Evolutionary conservation across 2,329 filamentous ascomycete genomes (phyloP).

Genomic region (Corinectria fuckeliana): DNA sequence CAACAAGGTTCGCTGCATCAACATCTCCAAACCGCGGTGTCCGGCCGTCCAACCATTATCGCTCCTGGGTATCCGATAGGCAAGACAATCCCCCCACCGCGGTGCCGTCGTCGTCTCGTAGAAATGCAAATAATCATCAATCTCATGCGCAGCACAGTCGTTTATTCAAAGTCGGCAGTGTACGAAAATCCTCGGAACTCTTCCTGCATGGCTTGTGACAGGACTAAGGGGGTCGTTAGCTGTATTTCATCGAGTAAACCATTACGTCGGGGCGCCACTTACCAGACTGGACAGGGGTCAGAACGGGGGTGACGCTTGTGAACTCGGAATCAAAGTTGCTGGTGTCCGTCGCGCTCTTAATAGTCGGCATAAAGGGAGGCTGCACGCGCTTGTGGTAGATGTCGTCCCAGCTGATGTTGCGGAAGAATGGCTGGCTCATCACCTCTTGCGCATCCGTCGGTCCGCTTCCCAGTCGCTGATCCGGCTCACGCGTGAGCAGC

Average conservation of each 20-base stretch:
- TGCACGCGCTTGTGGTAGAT: slow-evolving; percentile 94
- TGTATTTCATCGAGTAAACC: not conserved
- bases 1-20: slow-evolving; percentile 27
- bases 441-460: slow-evolving; percentile 98
- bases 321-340: slow-evolving; percentile 99
- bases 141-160: slow-evolving; percentile 22
- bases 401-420: slow-evolving; percentile 98
- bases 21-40: slow-evolving; percentile 31
- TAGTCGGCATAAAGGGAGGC: slow-evolving; percentile 87
- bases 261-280: slow-evolving; percentile 51
- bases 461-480: slow-evolving; percentile 88
- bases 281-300: slow-evolving; percentile 97
- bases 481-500: slow-evolving; percentile 92
- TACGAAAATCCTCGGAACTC: slow-evolving; percentile 99
- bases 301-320: slow-evolving; percentile 94
- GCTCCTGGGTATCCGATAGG: slow-evolving; percentile 40
- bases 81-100: slow-evolving; percentile 37
- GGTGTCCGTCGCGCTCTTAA: slow-evolving; percentile 94
- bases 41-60: slow-evolving; percentile 34
- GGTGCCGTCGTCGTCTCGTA: slow-evolving; percentile 32
- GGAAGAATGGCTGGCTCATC: slow-evolving; percentile 98
- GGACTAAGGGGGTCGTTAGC: slow-evolving; percentile 63
- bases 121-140: slow-evolving; percentile 32
- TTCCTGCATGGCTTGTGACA: slow-evolving; percentile 99
- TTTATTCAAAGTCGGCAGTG: slow-evolving; percentile 84